phyloP scores from a whole-genome alignment of 2,329 filamentous ascomycete species.

The Paecilomyces niveus region DNA sequence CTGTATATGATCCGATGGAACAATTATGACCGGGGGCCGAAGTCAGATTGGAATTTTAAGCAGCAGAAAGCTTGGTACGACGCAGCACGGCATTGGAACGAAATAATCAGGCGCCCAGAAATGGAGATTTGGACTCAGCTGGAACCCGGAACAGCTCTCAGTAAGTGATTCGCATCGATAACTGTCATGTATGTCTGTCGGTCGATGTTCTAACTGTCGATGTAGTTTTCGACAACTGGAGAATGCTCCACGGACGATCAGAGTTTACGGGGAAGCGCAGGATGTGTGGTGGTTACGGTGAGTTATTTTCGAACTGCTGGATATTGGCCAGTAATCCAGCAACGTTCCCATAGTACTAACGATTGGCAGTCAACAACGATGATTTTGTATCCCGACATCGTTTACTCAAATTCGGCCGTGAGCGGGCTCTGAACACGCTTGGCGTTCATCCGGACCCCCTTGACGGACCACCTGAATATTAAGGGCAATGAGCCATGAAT shows the following conservation, averaged over 20 bases:
- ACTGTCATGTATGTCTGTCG: neutral
- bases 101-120: constrained; percentile 57
- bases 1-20: constrained; percentile 80
- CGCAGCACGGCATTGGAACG: constrained; percentile 68
- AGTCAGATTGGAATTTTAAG: constrained; percentile 48
- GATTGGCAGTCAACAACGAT: constrained; percentile 63
- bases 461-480: neutral
- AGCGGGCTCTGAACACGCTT: constrained; percentile 25
- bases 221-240: constrained; percentile 91
- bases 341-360: constrained; percentile 1
- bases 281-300: constrained; percentile 87
- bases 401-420: constrained; percentile 56
- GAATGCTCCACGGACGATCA: constrained; percentile 79
- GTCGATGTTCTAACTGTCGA: neutral
- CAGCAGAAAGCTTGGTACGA: constrained; percentile 63
- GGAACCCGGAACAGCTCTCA: constrained; percentile 66
- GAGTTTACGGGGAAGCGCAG: constrained; percentile 76
- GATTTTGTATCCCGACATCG: constrained; percentile 73
- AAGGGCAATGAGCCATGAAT: neutral
- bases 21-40: constrained; percentile 73
- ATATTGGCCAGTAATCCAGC: constrained; percentile 4
- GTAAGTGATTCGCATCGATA: constrained; percentile 44
- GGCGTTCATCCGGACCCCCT: constrained; percentile 11
- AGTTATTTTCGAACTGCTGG: constrained; percentile 25
- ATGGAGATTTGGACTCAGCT: constrained; percentile 77